A percentile compares a stretch with the other conserved stretches of the same genome.
Evolutionary conservation across 345 rosid species (phyloP).

Genomic region (Melaleuca quinquenervia): DNA sequence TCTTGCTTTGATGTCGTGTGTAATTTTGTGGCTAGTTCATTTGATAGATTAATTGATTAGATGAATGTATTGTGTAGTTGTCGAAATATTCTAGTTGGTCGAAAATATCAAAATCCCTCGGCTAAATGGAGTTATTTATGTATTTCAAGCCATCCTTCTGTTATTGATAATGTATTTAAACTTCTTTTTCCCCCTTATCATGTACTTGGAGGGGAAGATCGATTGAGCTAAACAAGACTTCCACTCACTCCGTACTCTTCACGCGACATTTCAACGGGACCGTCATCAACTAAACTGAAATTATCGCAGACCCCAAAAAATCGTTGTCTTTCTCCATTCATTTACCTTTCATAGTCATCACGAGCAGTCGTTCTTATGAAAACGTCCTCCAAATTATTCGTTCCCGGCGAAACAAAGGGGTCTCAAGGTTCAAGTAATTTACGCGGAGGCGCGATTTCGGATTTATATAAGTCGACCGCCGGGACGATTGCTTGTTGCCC

Average conservation of each 20-base stretch:
- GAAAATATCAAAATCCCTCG: accelerated
- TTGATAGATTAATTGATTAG: too few relatives aligned
- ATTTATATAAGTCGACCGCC: not conserved
- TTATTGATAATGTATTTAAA: not conserved
- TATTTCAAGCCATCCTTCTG: not conserved
- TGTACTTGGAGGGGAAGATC: not conserved
- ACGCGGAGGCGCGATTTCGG: not conserved
- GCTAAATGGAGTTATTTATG: not conserved
- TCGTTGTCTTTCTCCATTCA: too few relatives aligned
- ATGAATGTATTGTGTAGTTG: accelerated
- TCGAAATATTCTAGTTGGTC: accelerated
- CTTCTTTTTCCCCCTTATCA: not conserved
- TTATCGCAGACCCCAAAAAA: too few relatives aligned
- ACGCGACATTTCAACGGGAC: too few relatives aligned
- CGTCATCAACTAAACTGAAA: too few relatives aligned
- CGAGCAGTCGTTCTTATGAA: too few relatives aligned
- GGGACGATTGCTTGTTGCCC: not conserved
- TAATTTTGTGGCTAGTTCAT: too few relatives aligned
- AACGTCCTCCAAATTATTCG: not conserved
- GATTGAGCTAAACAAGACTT: too few relatives aligned
- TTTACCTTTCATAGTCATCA: too few relatives aligned
- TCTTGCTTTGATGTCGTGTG: accelerated
- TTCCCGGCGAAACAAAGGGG: too few relatives aligned
- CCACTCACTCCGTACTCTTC: too few relatives aligned
- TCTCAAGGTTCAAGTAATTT: not conserved